These are phyloP conservation scores for Russula sp. DNA, from an alignment of 768 basidiomycete genomes.

Conservation along the genomic window DNA sequence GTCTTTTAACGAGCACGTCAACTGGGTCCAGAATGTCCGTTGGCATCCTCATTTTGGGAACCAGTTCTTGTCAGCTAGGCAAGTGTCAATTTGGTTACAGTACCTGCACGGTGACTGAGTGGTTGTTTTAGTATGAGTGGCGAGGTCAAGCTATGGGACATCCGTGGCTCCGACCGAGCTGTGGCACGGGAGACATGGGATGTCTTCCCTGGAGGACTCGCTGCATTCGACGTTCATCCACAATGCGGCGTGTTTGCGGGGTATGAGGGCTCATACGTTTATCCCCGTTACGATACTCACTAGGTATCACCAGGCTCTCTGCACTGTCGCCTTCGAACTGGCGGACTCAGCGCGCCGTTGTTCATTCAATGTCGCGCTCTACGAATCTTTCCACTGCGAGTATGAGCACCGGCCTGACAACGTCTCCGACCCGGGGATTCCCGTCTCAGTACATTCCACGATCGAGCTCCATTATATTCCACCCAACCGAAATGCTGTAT, in stretches of 20 bases:
- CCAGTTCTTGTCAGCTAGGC: slow-evolving; percentile 87
- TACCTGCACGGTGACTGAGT: slow-evolving; percentile 2
- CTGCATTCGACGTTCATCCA: slow-evolving; percentile 83
- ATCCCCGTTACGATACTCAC: neutral
- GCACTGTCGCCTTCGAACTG: slow-evolving; percentile 53
- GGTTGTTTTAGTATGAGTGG: slow-evolving; percentile 64
- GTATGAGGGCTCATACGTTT: slow-evolving; percentile 41
- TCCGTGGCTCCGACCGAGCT: slow-evolving; percentile 57
- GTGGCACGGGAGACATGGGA: slow-evolving; percentile 49
- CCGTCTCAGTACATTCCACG: slow-evolving; percentile 58
- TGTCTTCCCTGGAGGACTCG: slow-evolving; percentile 63
- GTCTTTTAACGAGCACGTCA: slow-evolving; percentile 64
- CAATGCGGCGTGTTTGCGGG: slow-evolving; percentile 78
- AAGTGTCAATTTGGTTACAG: slow-evolving; percentile 42
- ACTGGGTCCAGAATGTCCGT: slow-evolving; percentile 88
- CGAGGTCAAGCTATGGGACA: slow-evolving; percentile 87
- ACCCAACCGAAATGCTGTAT: slow-evolving; percentile 83
- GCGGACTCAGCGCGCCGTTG: slow-evolving; percentile 57
- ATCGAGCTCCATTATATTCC: slow-evolving; percentile 65
- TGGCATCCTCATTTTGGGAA: slow-evolving; percentile 66
- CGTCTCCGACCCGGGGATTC: slow-evolving; percentile 48
- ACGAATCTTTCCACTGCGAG: slow-evolving; percentile 40
- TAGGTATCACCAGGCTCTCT: slow-evolving; percentile 31
- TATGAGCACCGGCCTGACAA: slow-evolving; percentile 49
- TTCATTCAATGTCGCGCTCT: slow-evolving; percentile 49